phyloP scores from a whole-genome alignment of 768 basidiomycete genomes.

The Termitomyces eurrhizus region DNA sequence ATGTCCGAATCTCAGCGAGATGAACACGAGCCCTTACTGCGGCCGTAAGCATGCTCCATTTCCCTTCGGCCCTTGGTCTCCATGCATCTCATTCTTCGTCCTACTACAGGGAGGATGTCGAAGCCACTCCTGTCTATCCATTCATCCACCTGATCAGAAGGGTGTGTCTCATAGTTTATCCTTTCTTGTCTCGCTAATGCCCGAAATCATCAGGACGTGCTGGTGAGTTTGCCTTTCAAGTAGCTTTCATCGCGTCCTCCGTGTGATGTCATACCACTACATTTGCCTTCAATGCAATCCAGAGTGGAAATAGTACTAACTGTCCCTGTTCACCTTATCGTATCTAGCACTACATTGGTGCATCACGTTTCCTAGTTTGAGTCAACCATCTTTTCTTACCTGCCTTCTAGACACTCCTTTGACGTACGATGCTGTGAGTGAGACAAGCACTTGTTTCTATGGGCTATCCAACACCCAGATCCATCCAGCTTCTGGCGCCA shows the following conservation, averaged over 20 bases:
- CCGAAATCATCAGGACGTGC: conserved; percentile 46
- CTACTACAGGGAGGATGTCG: conserved; percentile 44
- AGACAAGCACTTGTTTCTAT: neutral
- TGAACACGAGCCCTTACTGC: conserved; percentile 41
- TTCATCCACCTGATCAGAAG: conserved; percentile 74
- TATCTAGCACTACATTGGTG: conserved; percentile 66
- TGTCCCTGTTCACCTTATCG: neutral
- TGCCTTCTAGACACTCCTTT: conserved; percentile 70
- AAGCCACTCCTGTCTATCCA: conserved; percentile 67
- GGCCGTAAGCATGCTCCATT: conserved; percentile 28
- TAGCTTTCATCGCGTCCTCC: neutral
- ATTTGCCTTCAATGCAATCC: neutral
- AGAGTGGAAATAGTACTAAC: neutral
- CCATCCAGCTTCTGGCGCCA: conserved; percentile 67
- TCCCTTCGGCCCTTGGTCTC: conserved; percentile 2
- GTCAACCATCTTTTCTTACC: neutral
- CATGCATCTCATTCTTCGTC: conserved; percentile 1
- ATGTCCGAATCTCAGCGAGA: conserved; percentile 41
- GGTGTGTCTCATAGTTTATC: conserved; percentile 32
- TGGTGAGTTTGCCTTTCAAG: conserved; percentile 34
- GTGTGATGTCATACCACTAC: neutral
- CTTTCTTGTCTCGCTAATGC: neutral
- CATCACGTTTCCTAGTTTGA: conserved; percentile 11
- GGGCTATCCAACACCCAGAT: neutral
- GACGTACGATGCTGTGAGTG: conserved; percentile 68